These are phyloP conservation scores for Pistacia vera DNA, from an alignment of 345 rosid genomes.

Conservation along the genomic window DNA sequence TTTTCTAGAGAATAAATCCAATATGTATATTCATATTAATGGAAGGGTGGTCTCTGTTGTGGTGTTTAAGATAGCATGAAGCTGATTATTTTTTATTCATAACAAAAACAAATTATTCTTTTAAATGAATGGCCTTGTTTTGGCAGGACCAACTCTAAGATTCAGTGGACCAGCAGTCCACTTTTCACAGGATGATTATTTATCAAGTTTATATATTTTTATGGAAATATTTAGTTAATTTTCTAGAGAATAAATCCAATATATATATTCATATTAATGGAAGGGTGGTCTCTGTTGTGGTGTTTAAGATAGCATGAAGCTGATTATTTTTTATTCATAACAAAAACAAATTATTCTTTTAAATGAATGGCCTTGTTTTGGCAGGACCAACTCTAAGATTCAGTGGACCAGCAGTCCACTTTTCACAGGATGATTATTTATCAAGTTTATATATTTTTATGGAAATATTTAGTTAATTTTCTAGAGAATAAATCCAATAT, in stretches of 20 bases:
- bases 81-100: not conserved
- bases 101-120: conserved; percentile 3
- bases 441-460: not conserved
- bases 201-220: not conserved
- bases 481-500: not conserved
- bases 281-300: not conserved
- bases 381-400: not conserved
- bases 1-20: not conserved
- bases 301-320: not conserved
- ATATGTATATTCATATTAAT: not conserved
- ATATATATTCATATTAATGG: not conserved
- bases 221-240: not conserved
- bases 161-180: not conserved
- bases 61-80: not conserved
- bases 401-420: not conserved
- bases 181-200: not conserved
- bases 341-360: conserved; percentile 6
- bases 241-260: not conserved
- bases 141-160: not conserved
- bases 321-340: not conserved
- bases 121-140: not conserved
- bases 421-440: not conserved
- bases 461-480: not conserved
- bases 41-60: not conserved
- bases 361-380: not conserved